Evolutionary conservation across 225 moss, liverwort and hornwort species (phyloP), one percentile per base, ranked within the genome.

Genomic region (Sphagnum contortum): DNA sequence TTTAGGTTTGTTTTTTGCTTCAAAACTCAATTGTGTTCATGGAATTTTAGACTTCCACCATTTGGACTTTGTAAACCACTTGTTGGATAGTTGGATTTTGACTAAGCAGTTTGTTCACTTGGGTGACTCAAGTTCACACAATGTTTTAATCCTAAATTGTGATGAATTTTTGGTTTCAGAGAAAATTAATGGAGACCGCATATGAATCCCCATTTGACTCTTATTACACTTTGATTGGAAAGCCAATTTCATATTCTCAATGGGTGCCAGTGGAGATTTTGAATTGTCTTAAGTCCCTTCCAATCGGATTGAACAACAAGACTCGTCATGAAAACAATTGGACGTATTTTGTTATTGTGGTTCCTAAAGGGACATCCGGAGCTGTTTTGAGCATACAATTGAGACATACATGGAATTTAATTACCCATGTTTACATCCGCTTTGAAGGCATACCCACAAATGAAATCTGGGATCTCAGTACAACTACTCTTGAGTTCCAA

Each of bases 151-250:
- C 0, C 29, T 29, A 29, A 29, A 29, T 29, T 29, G 29, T 29
- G 29, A 29, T 29, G 1, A 29, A 29, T 29, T 29, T 29, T 29
- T 29, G 29, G 3, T 64, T 70, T 62, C 80, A 94, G 94, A 94
- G 94, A 69, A 74, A 87, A 50, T 3, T 94, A 59, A 65, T 68
- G 29, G 76, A 81, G 60, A 85, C 83, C 14, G 44, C 72, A 8
- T 51, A 47, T 1, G 87, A 91, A 11, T 94, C 91, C 5, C 89
- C 89, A 3, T 94, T 91, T 48, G 87, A 91, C 61, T 91, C 87
- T 2, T 87, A 76, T 47, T 94, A 91, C 13, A 59, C 78, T 47
- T 85, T 81, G 1, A 11, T 66, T 5, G 5, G 55, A 50, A 45
- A 75, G 63, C 12, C 65, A 55, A 14, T 55, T 12, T 12, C 50